Conservation (phyloP, 1,139 yeast species). For the Pichia sp. region DNA sequence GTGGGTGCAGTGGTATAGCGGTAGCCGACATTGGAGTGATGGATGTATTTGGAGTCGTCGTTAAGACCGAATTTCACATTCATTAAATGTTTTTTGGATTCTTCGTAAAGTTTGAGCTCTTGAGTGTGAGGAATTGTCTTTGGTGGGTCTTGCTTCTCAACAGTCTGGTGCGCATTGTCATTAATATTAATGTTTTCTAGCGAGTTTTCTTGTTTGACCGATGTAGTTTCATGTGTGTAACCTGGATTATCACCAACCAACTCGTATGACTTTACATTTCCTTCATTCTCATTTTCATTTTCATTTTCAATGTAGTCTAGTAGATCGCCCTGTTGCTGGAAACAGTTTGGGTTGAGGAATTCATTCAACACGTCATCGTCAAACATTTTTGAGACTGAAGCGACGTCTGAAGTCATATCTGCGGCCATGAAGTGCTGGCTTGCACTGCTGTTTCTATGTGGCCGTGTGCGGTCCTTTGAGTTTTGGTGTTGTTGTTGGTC, state of each 20-base stretch:
- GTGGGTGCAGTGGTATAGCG: conserved; percentile 10
- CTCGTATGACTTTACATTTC: too few species aligned
- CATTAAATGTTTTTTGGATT: conserved; percentile 45
- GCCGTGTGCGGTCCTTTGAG: background rate
- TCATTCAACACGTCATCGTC: conserved; percentile 16
- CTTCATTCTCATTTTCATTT: conserved; percentile 45
- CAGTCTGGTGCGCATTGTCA: too few species aligned
- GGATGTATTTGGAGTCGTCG: conserved; percentile 9
- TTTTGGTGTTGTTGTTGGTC: background rate
- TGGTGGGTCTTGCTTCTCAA: too few species aligned
- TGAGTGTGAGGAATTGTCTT: conserved; percentile 7
- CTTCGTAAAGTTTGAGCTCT: conserved; percentile 36
- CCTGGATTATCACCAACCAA: too few species aligned
- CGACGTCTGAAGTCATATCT: background rate
- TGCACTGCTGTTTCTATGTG: background rate
- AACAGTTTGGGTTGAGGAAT: conserved; percentile 12
- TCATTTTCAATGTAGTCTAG: conserved; percentile 42
- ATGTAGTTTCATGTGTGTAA: too few species aligned
- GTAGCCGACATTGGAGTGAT: conserved; percentile 12
- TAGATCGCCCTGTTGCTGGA: conserved; percentile 25
- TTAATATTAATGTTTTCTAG: too few species aligned
- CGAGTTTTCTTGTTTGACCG: too few species aligned
- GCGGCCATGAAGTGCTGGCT: too few species aligned
- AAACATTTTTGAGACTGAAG: conserved; percentile 1
- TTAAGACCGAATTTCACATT: conserved; percentile 49